Conservation (phyloP, 768 basidiomycete species). For the Hysterangium stoloniferum region DNA sequence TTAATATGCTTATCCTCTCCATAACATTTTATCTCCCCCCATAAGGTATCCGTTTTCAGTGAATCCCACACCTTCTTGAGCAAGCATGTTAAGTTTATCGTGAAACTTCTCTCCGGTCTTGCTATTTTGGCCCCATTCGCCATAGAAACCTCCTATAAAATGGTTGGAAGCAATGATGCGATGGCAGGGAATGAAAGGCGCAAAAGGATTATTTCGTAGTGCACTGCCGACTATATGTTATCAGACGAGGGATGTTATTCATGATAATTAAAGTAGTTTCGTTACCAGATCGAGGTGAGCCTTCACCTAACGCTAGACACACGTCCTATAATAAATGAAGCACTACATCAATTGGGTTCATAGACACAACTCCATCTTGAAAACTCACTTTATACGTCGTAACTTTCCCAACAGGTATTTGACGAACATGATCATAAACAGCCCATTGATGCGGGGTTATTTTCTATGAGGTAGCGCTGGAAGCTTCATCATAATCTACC, state of each 20-base stretch:
- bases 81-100: conserved; percentile 42
- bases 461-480: conserved; percentile 30
- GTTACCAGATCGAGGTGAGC: conserved; percentile 59
- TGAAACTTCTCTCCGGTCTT: conserved; percentile 33
- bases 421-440: conserved; percentile 46
- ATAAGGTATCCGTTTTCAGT: conserved; percentile 36
- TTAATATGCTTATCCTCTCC: conserved; percentile 5
- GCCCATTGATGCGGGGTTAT: conserved; percentile 50
- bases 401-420: conserved; percentile 44
- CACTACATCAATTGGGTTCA: not conserved
- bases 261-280: conserved; percentile 1
- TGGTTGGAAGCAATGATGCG: conserved; percentile 55
- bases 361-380: not conserved
- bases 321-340: conserved; percentile 27
- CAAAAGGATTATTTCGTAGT: conserved; percentile 57
- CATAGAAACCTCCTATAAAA: conserved; percentile 56
- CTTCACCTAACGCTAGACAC: conserved; percentile 38
- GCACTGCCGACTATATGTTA: conserved; percentile 51
- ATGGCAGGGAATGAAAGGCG: conserved; percentile 62
- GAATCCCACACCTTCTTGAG: conserved; percentile 47
- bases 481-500: not conserved
- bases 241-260: not conserved
- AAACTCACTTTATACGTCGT: conserved; percentile 40
- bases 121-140: conserved; percentile 48
- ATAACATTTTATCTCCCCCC: conserved; percentile 9